A percentile compares a stretch with the other conserved stretches of the same genome.
Evolutionary conservation across 148 eudicot genomes (phyloP).

Genomic region (Camellia granthamiana): DNA sequence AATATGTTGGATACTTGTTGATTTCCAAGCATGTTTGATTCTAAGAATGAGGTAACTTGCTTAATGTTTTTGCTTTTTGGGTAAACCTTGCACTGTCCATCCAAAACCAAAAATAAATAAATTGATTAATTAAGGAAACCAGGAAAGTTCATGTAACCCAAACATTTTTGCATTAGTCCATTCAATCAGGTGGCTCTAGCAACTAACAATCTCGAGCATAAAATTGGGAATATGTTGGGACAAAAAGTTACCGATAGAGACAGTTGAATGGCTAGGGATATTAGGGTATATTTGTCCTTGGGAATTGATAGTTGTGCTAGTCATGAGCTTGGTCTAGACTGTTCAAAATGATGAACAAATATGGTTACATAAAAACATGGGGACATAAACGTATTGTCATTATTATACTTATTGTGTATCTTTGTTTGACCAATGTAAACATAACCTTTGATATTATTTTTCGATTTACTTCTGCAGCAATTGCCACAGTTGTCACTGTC

Average conservation of each 20-base stretch:
- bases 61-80: neutral
- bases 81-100: neutral
- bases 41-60: neutral
- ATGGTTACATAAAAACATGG: neutral
- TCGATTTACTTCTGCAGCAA: conserved; percentile 45
- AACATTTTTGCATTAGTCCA: neutral
- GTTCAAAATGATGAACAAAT: neutral
- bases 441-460: neutral
- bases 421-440: neutral
- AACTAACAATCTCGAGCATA: neutral
- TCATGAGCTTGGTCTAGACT: neutral
- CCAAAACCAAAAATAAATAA: too few relatives aligned
- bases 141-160: neutral
- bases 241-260: neutral
- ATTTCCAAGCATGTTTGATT: neutral
- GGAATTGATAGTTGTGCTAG: neutral
- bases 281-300: neutral
- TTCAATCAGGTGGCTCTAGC: neutral
- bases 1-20: neutral
- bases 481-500: conserved; percentile 73
- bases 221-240: neutral
- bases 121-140: neutral
- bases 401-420: neutral
- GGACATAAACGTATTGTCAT: neutral
- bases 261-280: neutral